These are phyloP conservation scores for Thyridium curvatum DNA, from an alignment of 2,329 filamentous ascomycete species.

Conservation along the genomic window DNA sequence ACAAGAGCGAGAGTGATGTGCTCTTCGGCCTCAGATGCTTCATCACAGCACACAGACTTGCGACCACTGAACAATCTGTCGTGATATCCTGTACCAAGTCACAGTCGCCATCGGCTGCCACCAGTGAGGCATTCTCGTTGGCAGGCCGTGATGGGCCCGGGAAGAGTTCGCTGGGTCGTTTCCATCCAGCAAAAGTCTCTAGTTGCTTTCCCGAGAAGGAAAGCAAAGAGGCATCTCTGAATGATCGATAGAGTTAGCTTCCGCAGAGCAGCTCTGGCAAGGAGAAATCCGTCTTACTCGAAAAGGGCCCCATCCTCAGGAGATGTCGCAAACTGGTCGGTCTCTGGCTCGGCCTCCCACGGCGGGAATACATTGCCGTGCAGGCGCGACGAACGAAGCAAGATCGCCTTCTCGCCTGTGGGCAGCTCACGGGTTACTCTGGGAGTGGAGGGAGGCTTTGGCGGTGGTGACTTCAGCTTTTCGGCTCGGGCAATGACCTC, in stretches of 20 bases:
- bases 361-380: slow-evolving; percentile 81
- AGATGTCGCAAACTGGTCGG: slow-evolving; percentile 53
- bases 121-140: slow-evolving; percentile 12
- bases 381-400: slow-evolving; percentile 71
- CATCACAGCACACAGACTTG: slow-evolving; percentile 80
- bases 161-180: too few species aligned
- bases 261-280: slow-evolving; percentile 5
- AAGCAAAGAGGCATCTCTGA: slow-evolving; percentile 63
- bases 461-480: slow-evolving; percentile 52
- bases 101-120: slow-evolving; percentile 43
- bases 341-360: slow-evolving; percentile 62
- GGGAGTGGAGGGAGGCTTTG: slow-evolving; percentile 11
- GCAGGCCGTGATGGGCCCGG: not conserved
- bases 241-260: slow-evolving; percentile 10
- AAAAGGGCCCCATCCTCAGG: slow-evolving; percentile 47
- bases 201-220: slow-evolving; percentile 69
- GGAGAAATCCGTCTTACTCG: slow-evolving; percentile 36
- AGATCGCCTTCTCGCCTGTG: slow-evolving; percentile 67
- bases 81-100: slow-evolving; percentile 94
- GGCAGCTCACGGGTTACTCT: slow-evolving; percentile 54
- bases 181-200: slow-evolving; percentile 70
- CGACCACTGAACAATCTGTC: slow-evolving; percentile 95
- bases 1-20: slow-evolving; percentile 64
- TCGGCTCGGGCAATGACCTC: slow-evolving; percentile 68
- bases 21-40: slow-evolving; percentile 64